phyloP scores from a whole-genome alignment of 1,284 basidiomycete genomes.

The Marasmius tenuissimus region DNA sequence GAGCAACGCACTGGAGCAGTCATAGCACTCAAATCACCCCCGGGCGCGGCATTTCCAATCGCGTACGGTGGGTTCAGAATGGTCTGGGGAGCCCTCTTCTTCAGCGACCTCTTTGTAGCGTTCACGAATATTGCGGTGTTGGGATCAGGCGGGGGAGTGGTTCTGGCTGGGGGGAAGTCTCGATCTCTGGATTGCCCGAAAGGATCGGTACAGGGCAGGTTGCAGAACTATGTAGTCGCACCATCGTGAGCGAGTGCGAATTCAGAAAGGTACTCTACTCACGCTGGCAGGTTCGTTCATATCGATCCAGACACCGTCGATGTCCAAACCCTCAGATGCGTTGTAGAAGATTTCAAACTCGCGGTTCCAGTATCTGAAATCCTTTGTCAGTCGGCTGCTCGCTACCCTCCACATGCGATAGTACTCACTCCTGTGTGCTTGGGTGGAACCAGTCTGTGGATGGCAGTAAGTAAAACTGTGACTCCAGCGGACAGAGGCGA shows the following conservation, averaged over 20 bases:
- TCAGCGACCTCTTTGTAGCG: constrained; percentile 9
- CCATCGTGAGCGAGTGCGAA: too few species aligned
- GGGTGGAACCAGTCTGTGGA: constrained; percentile 66
- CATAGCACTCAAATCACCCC: constrained; percentile 46
- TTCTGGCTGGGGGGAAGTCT: constrained; percentile 53
- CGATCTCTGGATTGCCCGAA: constrained; percentile 52
- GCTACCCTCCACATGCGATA: background rate
- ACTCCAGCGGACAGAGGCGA: background rate
- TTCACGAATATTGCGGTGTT: constrained; percentile 52
- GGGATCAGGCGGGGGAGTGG: constrained; percentile 47
- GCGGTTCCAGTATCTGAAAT: constrained; percentile 56
- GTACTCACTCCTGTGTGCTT: constrained; percentile 43
- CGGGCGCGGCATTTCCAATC: constrained; percentile 52
- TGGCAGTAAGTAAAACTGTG: background rate
- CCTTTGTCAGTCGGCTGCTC: background rate
- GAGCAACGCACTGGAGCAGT: constrained; percentile 50
- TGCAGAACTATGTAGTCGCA: constrained; percentile 49
- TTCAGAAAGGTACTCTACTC: constrained; percentile 11
- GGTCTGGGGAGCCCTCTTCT: constrained; percentile 30
- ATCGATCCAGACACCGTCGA: constrained; percentile 72
- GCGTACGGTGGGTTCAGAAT: constrained; percentile 54
- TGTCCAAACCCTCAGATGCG: constrained; percentile 54
- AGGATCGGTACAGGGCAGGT: constrained; percentile 56
- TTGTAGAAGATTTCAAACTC: constrained; percentile 65
- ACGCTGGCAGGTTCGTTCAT: constrained; percentile 74